A percentile compares a stretch with the other conserved stretches of the same genome.
These are phyloP conservation scores for Neopestalotiopsis sp. DNA, from an alignment of 2,329 filamentous ascomycete genomes.

Conservation along the genomic window DNA sequence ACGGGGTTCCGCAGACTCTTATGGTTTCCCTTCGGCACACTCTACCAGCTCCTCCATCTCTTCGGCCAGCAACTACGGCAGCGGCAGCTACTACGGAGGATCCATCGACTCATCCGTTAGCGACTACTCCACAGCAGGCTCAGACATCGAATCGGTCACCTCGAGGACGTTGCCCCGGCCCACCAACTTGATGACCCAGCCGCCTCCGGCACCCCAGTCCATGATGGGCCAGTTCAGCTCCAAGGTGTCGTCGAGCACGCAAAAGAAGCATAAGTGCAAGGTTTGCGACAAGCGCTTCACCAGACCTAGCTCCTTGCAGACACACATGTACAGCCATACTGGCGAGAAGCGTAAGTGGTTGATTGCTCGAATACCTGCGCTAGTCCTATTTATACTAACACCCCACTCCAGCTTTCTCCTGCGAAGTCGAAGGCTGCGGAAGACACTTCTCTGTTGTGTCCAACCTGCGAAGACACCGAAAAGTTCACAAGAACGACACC, in stretches of 20 bases:
- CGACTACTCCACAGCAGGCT: slow-evolving; percentile 89
- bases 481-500: slow-evolving; percentile 86
- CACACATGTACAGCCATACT: slow-evolving; percentile 98
- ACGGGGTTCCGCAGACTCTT: slow-evolving; percentile 81
- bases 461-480: slow-evolving; percentile 91
- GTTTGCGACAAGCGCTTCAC: slow-evolving; percentile 98
- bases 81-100: slow-evolving; percentile 77
- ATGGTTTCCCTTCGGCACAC: slow-evolving; percentile 86
- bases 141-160: slow-evolving; percentile 81
- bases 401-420: slow-evolving; percentile 76
- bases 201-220: slow-evolving; percentile 85
- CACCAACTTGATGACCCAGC: slow-evolving; percentile 61
- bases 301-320: slow-evolving; percentile 90
- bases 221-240: slow-evolving; percentile 99
- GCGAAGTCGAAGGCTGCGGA: slow-evolving; percentile 92
- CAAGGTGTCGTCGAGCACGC: slow-evolving; percentile 91
- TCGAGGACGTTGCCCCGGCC: slow-evolving; percentile 86
- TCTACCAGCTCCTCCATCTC: slow-evolving; percentile 92
- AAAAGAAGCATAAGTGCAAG: slow-evolving; percentile 99
- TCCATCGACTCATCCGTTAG: slow-evolving; percentile 86
- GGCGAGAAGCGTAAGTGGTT: slow-evolving; percentile 89
- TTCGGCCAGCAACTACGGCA: slow-evolving; percentile 77
- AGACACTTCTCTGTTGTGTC: slow-evolving; percentile 97
- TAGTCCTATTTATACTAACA: not conserved
- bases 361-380: not conserved